Evolutionary conservation across 2,329 filamentous ascomycete species (phyloP), one percentile per base, ranked within the genome.

Genomic region (Penicillium sp.): DNA sequence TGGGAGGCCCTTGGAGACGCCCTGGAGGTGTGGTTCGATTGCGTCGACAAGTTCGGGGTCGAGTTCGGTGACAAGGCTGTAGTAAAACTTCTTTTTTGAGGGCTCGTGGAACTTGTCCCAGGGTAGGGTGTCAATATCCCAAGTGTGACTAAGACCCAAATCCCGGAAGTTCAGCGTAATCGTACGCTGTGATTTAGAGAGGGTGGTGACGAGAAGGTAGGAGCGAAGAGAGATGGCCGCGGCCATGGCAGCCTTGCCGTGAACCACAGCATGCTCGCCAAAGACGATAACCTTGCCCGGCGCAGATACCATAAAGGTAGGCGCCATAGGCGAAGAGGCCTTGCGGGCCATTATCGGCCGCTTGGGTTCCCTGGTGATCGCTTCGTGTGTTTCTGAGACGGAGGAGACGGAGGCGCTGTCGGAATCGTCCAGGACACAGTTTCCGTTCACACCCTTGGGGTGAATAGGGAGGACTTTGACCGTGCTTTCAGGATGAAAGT

Each of bases 231-330:
- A 96, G 58, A 99, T 96, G 31, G 94, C 89, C 25, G 94, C 96
- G 52, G 94, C 94, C 75, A 99, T 93, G 58, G 94, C 93, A 66
- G 92, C 87, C 88, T 97, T 97, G 71, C 93, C 93, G 72, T 99
- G 87, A 21, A 99, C 94, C n/a, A 97, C 94, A 2, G 94, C 90
- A 79, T 99, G 94, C 76, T 99, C 94, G 65, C 94, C 94, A 78
- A 93, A 97, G 53, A 97, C 91, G 74, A 99, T 99, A 71, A 97
- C 94, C 75, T 99, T 99, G 63, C 93, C 96, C 0, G 94, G 94
- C 2, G 96, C 93, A 17, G 94, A 97, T 57, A 97, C 93, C 90
- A 99, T 96, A 74, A 99, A 99, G 60, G 93, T 81, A 43, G 93
- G 93, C 77, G 94, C 83, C 79, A 88, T 83, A 1, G 86, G 85